phyloP scores from a whole-genome alignment of 192 early-diverging fungal genomes.

The Phlyctochytrium planicorne region DNA sequence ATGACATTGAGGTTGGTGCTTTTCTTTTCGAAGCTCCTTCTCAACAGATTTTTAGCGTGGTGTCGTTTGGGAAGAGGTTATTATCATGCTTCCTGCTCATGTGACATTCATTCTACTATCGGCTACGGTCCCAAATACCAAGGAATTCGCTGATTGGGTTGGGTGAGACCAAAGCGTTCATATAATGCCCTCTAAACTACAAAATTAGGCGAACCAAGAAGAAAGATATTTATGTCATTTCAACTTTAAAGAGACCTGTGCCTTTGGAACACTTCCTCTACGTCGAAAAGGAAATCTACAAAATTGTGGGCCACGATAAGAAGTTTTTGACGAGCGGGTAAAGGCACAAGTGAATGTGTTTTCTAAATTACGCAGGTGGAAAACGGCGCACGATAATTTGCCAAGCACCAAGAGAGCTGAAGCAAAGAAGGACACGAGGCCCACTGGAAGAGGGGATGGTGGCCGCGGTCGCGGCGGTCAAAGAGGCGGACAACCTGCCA shows the following conservation, averaged over 20 bases:
- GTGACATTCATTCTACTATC: conserved; percentile 93
- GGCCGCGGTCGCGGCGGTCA: conserved; percentile 42
- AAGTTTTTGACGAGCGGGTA: conserved; percentile 62
- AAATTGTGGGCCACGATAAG: conserved; percentile 83
- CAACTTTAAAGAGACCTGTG: conserved; percentile 86
- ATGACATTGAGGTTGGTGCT: conserved; percentile 71
- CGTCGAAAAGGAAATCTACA: conserved; percentile 79
- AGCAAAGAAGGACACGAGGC: conserved; percentile 18
- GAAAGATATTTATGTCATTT: conserved; percentile 97
- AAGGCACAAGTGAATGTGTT: conserved; percentile 20
- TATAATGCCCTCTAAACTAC: background rate
- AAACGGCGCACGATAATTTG: conserved; percentile 72
- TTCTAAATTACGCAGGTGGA: conserved; percentile 48
- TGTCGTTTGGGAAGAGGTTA: conserved; percentile 99
- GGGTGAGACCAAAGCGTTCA: conserved; percentile 68
- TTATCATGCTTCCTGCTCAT: conserved; percentile 97
- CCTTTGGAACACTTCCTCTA: conserved; percentile 95
- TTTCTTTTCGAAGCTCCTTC: conserved; percentile 1
- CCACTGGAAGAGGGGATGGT: conserved; percentile 35
- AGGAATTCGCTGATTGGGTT: conserved; percentile 99
- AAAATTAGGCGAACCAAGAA: conserved; percentile 83
- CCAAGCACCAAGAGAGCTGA: conserved; percentile 54
- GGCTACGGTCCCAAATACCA: conserved; percentile 96
- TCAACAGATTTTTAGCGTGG: conserved; percentile 58
- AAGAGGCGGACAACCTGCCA: conserved; percentile 37